Conservation (phyloP, 345 rosid genomes). For the Acer campestre region DNA sequence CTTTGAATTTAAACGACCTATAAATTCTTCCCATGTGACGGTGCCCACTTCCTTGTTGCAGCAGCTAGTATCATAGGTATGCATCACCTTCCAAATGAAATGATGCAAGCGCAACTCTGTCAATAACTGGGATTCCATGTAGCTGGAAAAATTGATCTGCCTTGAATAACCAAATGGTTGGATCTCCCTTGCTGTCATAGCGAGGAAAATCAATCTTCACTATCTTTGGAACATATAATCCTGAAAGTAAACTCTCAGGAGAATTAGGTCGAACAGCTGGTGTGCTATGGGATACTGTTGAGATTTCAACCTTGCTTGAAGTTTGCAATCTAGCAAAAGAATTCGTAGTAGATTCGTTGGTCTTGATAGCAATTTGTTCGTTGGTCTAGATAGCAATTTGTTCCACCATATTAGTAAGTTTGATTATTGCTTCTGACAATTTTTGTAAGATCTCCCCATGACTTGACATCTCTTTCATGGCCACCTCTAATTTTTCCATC, state of each 20-base stretch:
- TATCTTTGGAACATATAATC: background rate
- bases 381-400: no score
- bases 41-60: background rate
- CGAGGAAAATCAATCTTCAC: background rate
- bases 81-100: background rate
- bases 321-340: no score
- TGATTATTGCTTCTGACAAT: no score
- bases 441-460: no score
- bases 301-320: no score
- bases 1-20: background rate
- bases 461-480: no score
- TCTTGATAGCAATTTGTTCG: no score
- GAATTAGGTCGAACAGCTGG: no score
- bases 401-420: no score
- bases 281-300: background rate
- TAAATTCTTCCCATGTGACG: background rate
- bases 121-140: background rate
- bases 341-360: no score
- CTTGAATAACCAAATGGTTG: background rate
- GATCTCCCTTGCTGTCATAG: background rate
- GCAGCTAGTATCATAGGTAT: background rate
- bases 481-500: no score
- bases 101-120: background rate
- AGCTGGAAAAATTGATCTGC: background rate
- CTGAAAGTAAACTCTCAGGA: no score